Conservation (phyloP, 2,329 filamentous ascomycete genomes). For the Alternaria metachromatica region DNA sequence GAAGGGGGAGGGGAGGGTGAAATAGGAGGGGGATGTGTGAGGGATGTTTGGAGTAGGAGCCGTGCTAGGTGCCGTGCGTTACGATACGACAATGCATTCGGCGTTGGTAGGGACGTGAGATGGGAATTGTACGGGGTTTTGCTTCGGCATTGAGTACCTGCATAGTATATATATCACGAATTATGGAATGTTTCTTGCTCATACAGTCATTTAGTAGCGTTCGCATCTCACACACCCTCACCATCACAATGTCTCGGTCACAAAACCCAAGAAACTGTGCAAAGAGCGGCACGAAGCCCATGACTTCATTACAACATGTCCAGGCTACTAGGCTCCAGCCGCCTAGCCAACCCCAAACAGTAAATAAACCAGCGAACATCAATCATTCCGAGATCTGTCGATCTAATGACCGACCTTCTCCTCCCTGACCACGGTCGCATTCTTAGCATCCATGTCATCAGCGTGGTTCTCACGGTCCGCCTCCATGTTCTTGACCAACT, state of each 20-base stretch:
- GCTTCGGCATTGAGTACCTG: neutral
- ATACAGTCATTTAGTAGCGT: neutral
- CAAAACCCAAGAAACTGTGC: neutral
- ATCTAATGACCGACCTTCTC: slow-evolving; percentile 32
- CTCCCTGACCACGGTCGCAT: slow-evolving; percentile 23
- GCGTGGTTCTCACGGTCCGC: slow-evolving; percentile 38
- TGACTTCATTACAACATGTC: slow-evolving; percentile 19
- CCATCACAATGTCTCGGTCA: neutral
- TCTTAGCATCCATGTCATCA: slow-evolving; percentile 40
- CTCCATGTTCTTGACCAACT: slow-evolving; percentile 50
- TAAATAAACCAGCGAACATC: neutral
- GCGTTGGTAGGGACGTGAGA: neutral
- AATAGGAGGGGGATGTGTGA: neutral
- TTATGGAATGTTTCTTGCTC: neutral
- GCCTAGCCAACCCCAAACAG: neutral
- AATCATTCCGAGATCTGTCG: neutral
- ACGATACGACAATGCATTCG: neutral
- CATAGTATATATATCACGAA: neutral
- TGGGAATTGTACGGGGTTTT: neutral
- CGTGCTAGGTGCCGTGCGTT: too few species aligned
- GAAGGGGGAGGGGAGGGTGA: too few species aligned
- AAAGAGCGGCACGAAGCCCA: slow-evolving; percentile 24
- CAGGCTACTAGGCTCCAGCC: neutral
- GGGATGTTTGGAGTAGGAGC: too few species aligned
- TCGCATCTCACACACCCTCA: neutral